A percentile compares a stretch with the other conserved stretches of the same genome.
phyloP scores from a whole-genome alignment of 768 basidiomycete species.

The Tremella mesenterica region DNA sequence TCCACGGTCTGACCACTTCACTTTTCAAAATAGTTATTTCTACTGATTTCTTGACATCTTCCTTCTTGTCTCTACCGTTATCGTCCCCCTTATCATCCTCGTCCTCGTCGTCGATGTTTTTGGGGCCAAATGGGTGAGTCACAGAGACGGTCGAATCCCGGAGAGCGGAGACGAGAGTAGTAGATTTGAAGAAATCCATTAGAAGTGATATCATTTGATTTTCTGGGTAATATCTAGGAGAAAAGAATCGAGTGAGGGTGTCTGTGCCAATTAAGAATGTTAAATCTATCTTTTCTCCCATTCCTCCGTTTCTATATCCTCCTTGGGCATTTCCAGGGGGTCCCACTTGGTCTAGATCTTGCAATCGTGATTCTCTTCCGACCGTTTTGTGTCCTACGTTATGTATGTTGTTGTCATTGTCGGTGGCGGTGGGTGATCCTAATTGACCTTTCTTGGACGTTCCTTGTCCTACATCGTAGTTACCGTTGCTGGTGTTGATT shows the following conservation, averaged over 20 bases:
- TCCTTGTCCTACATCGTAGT: not conserved
- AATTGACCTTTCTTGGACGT: not conserved
- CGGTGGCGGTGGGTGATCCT: not conserved
- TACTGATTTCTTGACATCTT: no score
- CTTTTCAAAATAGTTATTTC: slow-evolving; percentile 40
- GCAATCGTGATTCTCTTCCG: not conserved
- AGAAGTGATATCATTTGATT: slow-evolving; percentile 54
- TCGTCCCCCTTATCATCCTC: no score
- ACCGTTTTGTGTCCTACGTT: no score
- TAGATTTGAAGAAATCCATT: slow-evolving; percentile 54
- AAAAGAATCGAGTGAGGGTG: slow-evolving; percentile 71
- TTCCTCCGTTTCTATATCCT: no score
- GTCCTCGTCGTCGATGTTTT: no score
- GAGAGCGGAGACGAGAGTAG: slow-evolving; percentile 60
- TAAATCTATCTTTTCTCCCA: no score
- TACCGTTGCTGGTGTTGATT: no score
- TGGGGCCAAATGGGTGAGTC: no score
- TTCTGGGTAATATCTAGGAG: slow-evolving; percentile 61
- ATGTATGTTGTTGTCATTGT: not conserved
- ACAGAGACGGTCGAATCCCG: no score
- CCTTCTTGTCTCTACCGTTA: no score
- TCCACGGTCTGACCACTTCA: slow-evolving; percentile 50
- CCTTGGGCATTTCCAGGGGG: no score
- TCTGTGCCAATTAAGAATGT: slow-evolving; percentile 74
- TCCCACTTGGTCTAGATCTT: not conserved